Percentiles rank a stretch among this genome's conserved stretches.
These are phyloP conservation scores for Aplosporella prunicola DNA, from an alignment of 2,329 filamentous ascomycete species.

Conservation along the genomic window DNA sequence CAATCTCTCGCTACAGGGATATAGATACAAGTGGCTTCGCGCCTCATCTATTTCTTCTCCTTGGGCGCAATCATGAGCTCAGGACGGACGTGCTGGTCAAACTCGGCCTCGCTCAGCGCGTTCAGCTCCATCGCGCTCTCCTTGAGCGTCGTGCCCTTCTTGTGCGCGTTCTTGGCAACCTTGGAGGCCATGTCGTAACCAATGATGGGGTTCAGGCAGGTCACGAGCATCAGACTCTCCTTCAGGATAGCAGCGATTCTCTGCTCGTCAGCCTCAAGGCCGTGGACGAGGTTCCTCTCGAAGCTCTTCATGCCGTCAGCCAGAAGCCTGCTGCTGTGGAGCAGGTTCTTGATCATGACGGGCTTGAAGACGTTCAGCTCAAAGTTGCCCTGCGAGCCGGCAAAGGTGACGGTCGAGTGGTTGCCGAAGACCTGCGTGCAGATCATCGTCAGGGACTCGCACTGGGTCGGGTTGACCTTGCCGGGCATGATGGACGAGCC, in stretches of 20 bases:
- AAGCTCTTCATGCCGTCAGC: slow-evolving; percentile 92
- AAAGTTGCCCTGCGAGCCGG: slow-evolving; percentile 96
- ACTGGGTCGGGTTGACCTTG: slow-evolving; percentile 98
- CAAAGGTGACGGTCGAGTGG: slow-evolving; percentile 84
- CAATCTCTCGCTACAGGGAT: no score
- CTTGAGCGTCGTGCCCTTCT: slow-evolving; percentile 93
- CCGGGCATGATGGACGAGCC: slow-evolving; percentile 98
- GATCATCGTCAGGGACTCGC: slow-evolving; percentile 95
- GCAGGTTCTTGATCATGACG: slow-evolving; percentile 84
- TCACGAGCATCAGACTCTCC: slow-evolving; percentile 97
- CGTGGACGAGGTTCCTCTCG: slow-evolving; percentile 82
- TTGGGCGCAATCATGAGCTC: slow-evolving; percentile 91
- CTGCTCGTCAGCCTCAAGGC: slow-evolving; percentile 86
- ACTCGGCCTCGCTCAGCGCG: slow-evolving; percentile 79
- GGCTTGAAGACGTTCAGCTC: slow-evolving; percentile 99
- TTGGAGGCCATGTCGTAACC: slow-evolving; percentile 96
- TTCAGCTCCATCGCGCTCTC: slow-evolving; percentile 88
- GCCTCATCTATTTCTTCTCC: slow-evolving; percentile 56
- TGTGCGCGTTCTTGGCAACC: slow-evolving; percentile 97
- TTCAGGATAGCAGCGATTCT: slow-evolving; percentile 84
- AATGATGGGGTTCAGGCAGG: slow-evolving; percentile 94
- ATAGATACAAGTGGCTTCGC: no score
- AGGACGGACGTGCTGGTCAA: slow-evolving; percentile 79
- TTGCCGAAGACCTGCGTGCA: slow-evolving; percentile 98
- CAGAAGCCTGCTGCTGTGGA: slow-evolving; percentile 83